Percentiles rank a stretch among this genome's conserved stretches.
These are phyloP conservation scores for Aspergillus heteromorphus DNA, from an alignment of 495 filamentous ascomycete species.

Conservation along the genomic window DNA sequence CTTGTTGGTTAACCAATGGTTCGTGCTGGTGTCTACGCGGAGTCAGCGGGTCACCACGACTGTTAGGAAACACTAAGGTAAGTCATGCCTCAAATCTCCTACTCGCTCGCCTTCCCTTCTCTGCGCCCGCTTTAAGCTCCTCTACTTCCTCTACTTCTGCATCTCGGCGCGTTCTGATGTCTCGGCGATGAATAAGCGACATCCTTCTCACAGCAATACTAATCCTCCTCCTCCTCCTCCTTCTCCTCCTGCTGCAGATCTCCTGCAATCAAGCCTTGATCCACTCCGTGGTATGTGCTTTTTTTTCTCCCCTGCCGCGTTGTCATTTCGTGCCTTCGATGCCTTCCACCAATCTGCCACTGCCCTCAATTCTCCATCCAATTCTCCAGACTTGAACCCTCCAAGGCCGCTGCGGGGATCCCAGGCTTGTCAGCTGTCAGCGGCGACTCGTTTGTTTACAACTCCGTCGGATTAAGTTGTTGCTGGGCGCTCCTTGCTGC, in stretches of 20 bases:
- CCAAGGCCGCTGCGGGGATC: background rate
- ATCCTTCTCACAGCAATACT: slow-evolving; percentile 13
- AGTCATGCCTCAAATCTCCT: background rate
- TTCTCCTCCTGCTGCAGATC: slow-evolving; percentile 24
- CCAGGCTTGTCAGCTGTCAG: slow-evolving; percentile 1
- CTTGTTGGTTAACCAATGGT: background rate
- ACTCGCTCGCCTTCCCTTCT: background rate
- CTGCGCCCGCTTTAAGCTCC: background rate
- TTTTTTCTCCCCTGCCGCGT: slow-evolving; percentile 5
- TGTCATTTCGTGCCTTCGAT: slow-evolving; percentile 4
- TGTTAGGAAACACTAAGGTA: background rate
- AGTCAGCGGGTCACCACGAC: background rate
- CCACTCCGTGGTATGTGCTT: slow-evolving; percentile 17
- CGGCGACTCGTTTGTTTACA: background rate
- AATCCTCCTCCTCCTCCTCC: too few relatives aligned
- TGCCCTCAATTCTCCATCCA: background rate
- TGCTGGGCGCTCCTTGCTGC: slow-evolving; percentile 5
- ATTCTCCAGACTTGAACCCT: background rate
- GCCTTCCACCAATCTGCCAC: background rate
- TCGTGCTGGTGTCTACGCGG: background rate
- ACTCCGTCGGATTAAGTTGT: background rate
- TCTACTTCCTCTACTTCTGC: too few relatives aligned
- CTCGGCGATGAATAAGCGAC: slow-evolving; percentile 31
- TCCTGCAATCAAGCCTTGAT: slow-evolving; percentile 24
- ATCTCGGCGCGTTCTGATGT: slow-evolving; percentile 7